Evolutionary conservation across 2,329 filamentous ascomycete genomes (phyloP).

Genomic region (Keithomyces neogunnii): DNA sequence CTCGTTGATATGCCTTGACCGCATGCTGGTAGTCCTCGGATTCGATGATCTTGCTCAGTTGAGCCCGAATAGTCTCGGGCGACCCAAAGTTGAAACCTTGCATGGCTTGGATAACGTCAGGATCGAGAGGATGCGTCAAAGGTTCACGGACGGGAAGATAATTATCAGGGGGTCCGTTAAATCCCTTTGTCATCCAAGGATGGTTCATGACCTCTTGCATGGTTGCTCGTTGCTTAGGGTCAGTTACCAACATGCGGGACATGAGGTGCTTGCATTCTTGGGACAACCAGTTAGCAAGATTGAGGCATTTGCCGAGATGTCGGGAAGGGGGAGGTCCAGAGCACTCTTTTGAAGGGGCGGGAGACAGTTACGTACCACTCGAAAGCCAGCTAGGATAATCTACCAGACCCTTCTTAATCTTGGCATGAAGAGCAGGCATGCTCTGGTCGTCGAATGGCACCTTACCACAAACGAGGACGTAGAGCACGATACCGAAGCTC

Average conservation of each 20-base stretch:
- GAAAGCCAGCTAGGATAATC: conserved; percentile 95
- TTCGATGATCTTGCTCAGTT: conserved; percentile 78
- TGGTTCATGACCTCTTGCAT: conserved; percentile 90
- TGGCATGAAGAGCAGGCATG: conserved; percentile 95
- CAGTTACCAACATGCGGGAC: conserved; percentile 90
- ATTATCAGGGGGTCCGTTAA: conserved; percentile 78
- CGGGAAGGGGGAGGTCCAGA: neutral
- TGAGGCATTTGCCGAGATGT: neutral
- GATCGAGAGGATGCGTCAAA: conserved; percentile 74
- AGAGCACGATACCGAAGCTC: conserved; percentile 98
- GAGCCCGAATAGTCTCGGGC: conserved; percentile 70
- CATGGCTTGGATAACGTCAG: conserved; percentile 83
- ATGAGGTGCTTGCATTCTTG: conserved; percentile 90
- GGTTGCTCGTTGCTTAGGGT: conserved; percentile 77
- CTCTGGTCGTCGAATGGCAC: conserved; percentile 98
- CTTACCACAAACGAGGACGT: conserved; percentile 94
- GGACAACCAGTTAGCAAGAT: neutral
- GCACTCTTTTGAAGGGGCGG: neutral
- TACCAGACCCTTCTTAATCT: conserved; percentile 95
- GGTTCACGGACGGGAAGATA: conserved; percentile 78
- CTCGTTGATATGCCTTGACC: conserved; percentile 60
- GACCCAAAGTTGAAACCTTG: conserved; percentile 96
- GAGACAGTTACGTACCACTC: conserved; percentile 47
- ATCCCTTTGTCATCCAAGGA: conserved; percentile 93
- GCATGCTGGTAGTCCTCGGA: conserved; percentile 91